Percentiles rank a stretch among this genome's conserved stretches.
phyloP scores from a whole-genome alignment of 163 green algal genomes.

The Coccomyxa subellipsoidea region DNA sequence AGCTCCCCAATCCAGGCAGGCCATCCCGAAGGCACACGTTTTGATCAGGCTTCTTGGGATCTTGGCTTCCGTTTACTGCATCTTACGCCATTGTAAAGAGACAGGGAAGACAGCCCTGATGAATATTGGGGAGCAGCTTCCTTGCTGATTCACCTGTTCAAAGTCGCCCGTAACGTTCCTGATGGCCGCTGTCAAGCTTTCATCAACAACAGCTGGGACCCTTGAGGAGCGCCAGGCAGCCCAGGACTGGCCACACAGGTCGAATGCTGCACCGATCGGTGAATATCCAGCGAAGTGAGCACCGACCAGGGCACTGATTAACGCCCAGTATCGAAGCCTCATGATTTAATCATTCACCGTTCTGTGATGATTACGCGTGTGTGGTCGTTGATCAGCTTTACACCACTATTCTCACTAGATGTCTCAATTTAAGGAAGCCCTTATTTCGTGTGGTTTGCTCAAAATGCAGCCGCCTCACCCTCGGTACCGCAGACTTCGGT shows the following conservation, averaged over 20 bases:
- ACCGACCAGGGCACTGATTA: neutral
- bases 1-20: neutral
- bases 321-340: neutral
- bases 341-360: neutral
- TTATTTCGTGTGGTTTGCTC: neutral
- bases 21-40: too few species aligned
- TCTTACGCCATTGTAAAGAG: too few species aligned
- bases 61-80: too few species aligned
- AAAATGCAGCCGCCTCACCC: too few species aligned
- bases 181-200: constrained; percentile 26
- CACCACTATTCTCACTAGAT: too few species aligned
- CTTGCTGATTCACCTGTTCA: constrained; percentile 20
- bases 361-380: too few species aligned
- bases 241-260: neutral
- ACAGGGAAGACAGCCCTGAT: too few species aligned
- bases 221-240: neutral
- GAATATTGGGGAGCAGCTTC: neutral
- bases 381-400: too few species aligned
- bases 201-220: neutral
- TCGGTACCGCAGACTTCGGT: too few species aligned
- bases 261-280: neutral
- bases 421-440: neutral
- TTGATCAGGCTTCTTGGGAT: too few species aligned
- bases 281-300: neutral
- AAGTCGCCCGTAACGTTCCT: constrained; percentile 43